A percentile compares a stretch with the other conserved stretches of the same genome.
phyloP scores from a whole-genome alignment of 2,329 filamentous ascomycete species.

The Alternaria infectoria region DNA sequence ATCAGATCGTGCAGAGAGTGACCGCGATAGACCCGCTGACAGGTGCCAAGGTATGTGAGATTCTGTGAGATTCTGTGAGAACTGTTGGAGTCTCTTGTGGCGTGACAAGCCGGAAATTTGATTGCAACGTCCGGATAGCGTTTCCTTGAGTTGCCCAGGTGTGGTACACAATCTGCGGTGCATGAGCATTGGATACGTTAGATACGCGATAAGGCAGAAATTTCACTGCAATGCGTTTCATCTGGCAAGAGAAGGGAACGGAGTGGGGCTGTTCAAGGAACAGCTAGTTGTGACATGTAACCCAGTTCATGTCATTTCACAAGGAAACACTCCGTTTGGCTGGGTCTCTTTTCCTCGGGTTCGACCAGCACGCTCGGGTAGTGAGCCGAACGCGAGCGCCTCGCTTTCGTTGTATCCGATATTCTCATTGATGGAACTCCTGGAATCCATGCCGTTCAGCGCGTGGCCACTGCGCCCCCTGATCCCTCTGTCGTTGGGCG shows the following conservation, averaged over 20 bases:
- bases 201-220: background rate
- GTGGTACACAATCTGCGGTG: background rate
- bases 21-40: background rate
- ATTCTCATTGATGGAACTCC: background rate
- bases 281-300: background rate
- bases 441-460: background rate
- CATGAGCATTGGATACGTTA: background rate
- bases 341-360: background rate
- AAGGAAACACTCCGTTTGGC: background rate
- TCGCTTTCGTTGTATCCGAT: background rate
- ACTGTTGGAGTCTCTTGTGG: background rate
- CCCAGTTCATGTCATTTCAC: background rate
- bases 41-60: background rate
- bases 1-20: background rate
- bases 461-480: background rate
- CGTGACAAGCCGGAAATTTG: background rate
- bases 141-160: background rate
- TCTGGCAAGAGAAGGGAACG: too few relatives aligned
- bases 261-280: background rate
- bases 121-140: background rate
- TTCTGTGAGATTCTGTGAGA: background rate
- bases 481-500: background rate
- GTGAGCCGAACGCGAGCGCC: background rate
- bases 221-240: background rate
- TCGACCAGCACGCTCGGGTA: background rate